phyloP scores from a whole-genome alignment of 306 rosid genomes.

The Canavalia gladiata region DNA sequence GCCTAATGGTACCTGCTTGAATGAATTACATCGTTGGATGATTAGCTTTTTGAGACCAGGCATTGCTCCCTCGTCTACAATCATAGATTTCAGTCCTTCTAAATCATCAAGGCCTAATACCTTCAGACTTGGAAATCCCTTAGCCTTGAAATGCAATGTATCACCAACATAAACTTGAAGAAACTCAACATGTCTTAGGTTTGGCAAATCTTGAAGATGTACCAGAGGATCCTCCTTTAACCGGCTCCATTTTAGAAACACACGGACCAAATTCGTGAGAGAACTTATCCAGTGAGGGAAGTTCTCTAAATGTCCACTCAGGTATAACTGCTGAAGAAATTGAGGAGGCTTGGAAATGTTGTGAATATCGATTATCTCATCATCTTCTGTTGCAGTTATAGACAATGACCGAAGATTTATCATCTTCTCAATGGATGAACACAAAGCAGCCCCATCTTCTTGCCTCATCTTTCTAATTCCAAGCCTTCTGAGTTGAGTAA shows the following conservation, averaged over 20 bases:
- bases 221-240: constrained; percentile 59
- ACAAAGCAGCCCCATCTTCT: constrained; percentile 59
- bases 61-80: constrained; percentile 75
- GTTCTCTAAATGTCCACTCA: constrained; percentile 60
- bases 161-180: constrained; percentile 65
- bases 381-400: constrained; percentile 49
- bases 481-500: constrained; percentile 60
- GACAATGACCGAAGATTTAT: constrained; percentile 54
- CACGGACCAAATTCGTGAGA: constrained; percentile 37
- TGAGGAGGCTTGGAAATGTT: constrained; percentile 57
- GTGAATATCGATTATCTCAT: constrained; percentile 59
- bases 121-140: constrained; percentile 69
- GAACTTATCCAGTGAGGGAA: constrained; percentile 61
- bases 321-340: constrained; percentile 51
- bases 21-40: constrained; percentile 64
- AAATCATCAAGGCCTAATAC: constrained; percentile 70
- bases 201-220: constrained; percentile 56
- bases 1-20: constrained; percentile 69
- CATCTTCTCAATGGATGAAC: constrained; percentile 60
- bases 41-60: constrained; percentile 64
- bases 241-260: constrained; percentile 57
- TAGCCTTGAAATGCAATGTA: constrained; percentile 59
- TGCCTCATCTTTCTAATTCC: constrained; percentile 55
- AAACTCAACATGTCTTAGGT: constrained; percentile 60
- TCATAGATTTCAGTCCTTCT: constrained; percentile 53